A percentile compares a stretch with the other conserved stretches of the same genome.
phyloP scores from a whole-genome alignment of 2,329 filamentous ascomycete species.

The Xylaria sp. region DNA sequence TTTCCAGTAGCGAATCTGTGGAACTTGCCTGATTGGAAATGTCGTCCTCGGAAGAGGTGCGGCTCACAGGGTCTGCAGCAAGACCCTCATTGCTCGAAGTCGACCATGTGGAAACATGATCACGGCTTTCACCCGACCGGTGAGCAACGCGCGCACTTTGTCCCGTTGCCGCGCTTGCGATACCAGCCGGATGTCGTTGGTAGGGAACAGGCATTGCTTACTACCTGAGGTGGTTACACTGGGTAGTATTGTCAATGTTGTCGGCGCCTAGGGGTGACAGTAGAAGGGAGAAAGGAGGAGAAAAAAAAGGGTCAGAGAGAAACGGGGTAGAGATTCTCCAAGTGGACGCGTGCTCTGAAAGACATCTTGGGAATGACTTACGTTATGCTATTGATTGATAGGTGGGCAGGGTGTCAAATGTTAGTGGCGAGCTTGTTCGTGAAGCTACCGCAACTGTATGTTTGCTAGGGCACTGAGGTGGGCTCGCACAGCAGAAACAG shows the following conservation, averaged over 20 bases:
- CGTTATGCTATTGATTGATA: conserved; percentile 4
- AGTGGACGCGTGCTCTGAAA: background rate
- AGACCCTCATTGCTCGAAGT: conserved; percentile 41
- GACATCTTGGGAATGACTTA: background rate
- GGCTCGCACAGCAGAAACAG: background rate
- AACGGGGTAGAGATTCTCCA: background rate
- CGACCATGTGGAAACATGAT: conserved; percentile 34
- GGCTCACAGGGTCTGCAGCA: conserved; percentile 25
- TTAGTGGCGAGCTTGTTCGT: background rate
- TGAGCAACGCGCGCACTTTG: conserved; percentile 22
- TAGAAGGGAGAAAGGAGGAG: background rate
- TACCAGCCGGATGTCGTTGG: conserved; percentile 32
- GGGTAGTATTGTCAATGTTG: conserved; percentile 8
- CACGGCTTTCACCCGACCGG: conserved; percentile 18
- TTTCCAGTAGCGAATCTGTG: conserved; percentile 33
- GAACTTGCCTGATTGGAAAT: conserved; percentile 27
- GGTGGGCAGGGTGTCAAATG: background rate
- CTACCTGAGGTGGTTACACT: background rate
- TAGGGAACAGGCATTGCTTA: conserved; percentile 33
- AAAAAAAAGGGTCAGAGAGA: background rate
- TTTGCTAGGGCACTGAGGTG: background rate
- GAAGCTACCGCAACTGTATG: conserved; percentile 15
- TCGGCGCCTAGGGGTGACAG: background rate
- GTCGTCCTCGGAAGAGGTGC: conserved; percentile 30
- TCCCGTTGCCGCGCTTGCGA: conserved; percentile 21